Conservation (phyloP, 2,329 filamentous ascomycete genomes). For the Teratosphaeria gauchensis region DNA sequence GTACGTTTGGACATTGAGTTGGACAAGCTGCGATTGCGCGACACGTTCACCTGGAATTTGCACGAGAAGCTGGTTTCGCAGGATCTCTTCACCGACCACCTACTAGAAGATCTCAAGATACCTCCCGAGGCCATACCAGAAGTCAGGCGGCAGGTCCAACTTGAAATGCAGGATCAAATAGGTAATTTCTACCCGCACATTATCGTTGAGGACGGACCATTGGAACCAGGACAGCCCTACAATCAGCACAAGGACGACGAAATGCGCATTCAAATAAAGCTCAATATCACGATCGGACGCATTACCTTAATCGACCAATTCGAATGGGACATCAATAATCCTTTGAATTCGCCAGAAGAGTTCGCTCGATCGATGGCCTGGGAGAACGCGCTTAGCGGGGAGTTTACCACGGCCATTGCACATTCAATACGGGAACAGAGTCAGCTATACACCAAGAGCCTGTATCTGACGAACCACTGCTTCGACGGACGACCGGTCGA, state of each 20-base stretch:
- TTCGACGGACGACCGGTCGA: constrained; percentile 92
- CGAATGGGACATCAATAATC: constrained; percentile 98
- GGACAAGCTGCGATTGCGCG: constrained; percentile 89
- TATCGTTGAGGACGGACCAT: constrained; percentile 77
- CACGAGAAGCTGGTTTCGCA: constrained; percentile 76
- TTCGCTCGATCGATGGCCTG: constrained; percentile 84
- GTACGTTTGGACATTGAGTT: constrained; percentile 87
- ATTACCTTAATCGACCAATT: constrained; percentile 95
- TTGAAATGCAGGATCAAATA: constrained; percentile 79
- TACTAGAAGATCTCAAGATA: constrained; percentile 77
- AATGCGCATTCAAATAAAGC: constrained; percentile 90
- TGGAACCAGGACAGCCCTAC: constrained; percentile 85
- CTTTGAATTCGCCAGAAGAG: constrained; percentile 84
- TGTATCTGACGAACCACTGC: constrained; percentile 87
- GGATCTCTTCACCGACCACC: constrained; percentile 75
- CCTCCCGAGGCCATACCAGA: constrained; percentile 54
- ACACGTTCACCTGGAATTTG: constrained; percentile 98
- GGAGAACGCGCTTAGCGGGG: constrained; percentile 82
- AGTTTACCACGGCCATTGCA: constrained; percentile 94
- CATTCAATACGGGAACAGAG: constrained; percentile 95
- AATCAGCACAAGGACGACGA: constrained; percentile 96
- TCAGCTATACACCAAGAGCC: constrained; percentile 84
- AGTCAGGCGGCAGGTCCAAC: constrained; percentile 51
- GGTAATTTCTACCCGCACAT: constrained; percentile 89
- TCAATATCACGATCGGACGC: constrained; percentile 94